Percentiles rank a stretch among this genome's conserved stretches.
Conservation (phyloP, 1,284 basidiomycete species). For the Naganishia liquefaciens region DNA sequence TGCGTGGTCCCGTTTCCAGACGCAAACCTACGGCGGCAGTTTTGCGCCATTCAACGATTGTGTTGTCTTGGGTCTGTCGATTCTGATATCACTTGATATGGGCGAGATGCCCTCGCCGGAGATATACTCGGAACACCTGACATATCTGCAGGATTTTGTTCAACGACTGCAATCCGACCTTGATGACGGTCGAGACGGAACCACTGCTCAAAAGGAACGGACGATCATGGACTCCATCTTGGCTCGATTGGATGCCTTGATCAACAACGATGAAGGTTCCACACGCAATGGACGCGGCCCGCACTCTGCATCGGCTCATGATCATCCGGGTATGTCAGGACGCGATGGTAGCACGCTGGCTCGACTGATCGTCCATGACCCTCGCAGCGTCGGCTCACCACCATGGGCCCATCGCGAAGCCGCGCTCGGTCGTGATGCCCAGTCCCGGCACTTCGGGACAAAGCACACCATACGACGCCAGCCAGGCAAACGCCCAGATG, state of each 20-base stretch:
- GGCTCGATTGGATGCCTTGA: constrained; percentile 28
- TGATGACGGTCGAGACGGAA: constrained; percentile 27
- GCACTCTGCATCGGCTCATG: background rate
- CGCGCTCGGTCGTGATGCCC: constrained; percentile 1
- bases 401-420: background rate
- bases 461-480: constrained; percentile 8
- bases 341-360: background rate
- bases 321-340: background rate
- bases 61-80: constrained; percentile 31
- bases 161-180: constrained; percentile 28
- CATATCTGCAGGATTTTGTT: constrained; percentile 27
- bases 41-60: constrained; percentile 31
- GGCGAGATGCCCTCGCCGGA: constrained; percentile 30
- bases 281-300: background rate
- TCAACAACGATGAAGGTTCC: constrained; percentile 16
- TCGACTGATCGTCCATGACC: too few species aligned
- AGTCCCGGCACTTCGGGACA: constrained; percentile 20
- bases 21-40: constrained; percentile 29
- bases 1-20: background rate
- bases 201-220: constrained; percentile 28
- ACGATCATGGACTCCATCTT: constrained; percentile 32
- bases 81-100: constrained; percentile 31
- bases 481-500: constrained; percentile 11
- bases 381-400: background rate
- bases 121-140: constrained; percentile 28